Conservation (phyloP, 768 basidiomycete genomes). For the Cystofilobasidium ferigula region DNA sequence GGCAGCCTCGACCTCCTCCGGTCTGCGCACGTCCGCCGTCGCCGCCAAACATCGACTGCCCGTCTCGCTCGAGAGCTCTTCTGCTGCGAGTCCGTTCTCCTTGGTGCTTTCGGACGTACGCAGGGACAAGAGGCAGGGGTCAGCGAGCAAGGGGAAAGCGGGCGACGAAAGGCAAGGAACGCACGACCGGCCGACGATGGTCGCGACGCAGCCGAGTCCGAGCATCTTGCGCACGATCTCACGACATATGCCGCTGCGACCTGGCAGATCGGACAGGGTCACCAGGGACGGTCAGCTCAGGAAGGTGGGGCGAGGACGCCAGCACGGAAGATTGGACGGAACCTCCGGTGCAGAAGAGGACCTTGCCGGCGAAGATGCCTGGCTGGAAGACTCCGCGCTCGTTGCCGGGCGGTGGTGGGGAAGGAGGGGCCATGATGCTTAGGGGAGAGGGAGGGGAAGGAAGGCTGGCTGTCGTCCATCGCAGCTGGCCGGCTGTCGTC, state of each 20-base stretch:
- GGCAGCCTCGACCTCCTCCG: conserved; percentile 59
- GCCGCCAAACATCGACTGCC: conserved; percentile 59
- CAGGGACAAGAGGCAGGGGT: conserved; percentile 3
- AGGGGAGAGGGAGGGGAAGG: neutral
- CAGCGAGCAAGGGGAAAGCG: conserved; percentile 8
- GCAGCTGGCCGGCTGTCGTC: too few species aligned
- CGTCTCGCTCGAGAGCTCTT: conserved; percentile 58
- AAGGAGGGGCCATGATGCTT: neutral
- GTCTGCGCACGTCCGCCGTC: conserved; percentile 72
- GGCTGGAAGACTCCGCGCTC: conserved; percentile 48
- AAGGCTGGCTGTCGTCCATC: too few species aligned
- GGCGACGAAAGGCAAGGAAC: conserved; percentile 31
- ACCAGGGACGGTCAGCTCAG: neutral
- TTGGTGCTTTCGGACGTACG: conserved; percentile 48
- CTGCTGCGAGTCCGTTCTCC: conserved; percentile 56
- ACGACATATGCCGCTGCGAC: conserved; percentile 73
- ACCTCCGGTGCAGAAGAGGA: conserved; percentile 71
- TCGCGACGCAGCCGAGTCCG: conserved; percentile 57
- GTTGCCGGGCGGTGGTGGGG: neutral
- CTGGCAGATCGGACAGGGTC: conserved; percentile 13
- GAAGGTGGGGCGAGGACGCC: neutral
- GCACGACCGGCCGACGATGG: conserved; percentile 79
- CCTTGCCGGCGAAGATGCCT: conserved; percentile 80
- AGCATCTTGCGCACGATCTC: conserved; percentile 76
- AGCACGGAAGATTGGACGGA: neutral